phyloP scores from a whole-genome alignment of 768 basidiomycete genomes.

The Psilocybe cyanescens region DNA sequence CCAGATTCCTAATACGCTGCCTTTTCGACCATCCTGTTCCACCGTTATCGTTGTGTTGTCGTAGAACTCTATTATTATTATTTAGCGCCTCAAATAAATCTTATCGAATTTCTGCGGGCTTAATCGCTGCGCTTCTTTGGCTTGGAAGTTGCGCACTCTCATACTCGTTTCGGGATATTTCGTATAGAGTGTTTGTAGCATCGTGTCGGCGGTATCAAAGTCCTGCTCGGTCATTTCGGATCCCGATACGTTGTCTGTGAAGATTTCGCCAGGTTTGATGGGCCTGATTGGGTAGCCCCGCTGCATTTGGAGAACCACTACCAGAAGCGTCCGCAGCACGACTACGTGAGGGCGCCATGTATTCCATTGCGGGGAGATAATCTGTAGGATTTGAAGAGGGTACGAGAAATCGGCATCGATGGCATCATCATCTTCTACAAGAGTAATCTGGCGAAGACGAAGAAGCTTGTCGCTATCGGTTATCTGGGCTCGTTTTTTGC shows the following conservation, averaged over 20 bases:
- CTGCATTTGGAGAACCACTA: conserved; percentile 50
- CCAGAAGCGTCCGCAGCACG: conserved; percentile 50
- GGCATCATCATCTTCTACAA: conserved; percentile 18
- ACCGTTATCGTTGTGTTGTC: conserved; percentile 14
- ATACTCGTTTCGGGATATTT: conserved; percentile 52
- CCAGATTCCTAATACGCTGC: conserved; percentile 6
- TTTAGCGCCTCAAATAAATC: conserved; percentile 28
- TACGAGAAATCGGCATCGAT: conserved; percentile 22
- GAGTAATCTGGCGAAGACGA: neutral
- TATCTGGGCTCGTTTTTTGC: neutral
- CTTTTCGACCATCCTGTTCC: conserved; percentile 13
- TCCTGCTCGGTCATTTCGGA: conserved; percentile 19
- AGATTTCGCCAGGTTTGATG: conserved; percentile 30
- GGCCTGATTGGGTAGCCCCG: conserved; percentile 54
- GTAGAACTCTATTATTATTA: conserved; percentile 22
- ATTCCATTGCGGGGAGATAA: conserved; percentile 66
- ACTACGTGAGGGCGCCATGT: conserved; percentile 65
- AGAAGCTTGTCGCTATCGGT: neutral
- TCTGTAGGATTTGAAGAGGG: conserved; percentile 58
- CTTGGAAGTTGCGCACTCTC: conserved; percentile 36
- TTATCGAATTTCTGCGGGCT: conserved; percentile 29
- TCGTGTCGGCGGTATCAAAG: conserved; percentile 18
- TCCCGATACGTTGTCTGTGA: conserved; percentile 20
- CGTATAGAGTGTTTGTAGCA: conserved; percentile 49
- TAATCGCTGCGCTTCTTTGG: conserved; percentile 29